A percentile compares a stretch with the other conserved stretches of the same genome.
These are phyloP conservation scores for Decorospora gaudefroyi DNA, from an alignment of 2,329 filamentous ascomycete species.

Conservation along the genomic window DNA sequence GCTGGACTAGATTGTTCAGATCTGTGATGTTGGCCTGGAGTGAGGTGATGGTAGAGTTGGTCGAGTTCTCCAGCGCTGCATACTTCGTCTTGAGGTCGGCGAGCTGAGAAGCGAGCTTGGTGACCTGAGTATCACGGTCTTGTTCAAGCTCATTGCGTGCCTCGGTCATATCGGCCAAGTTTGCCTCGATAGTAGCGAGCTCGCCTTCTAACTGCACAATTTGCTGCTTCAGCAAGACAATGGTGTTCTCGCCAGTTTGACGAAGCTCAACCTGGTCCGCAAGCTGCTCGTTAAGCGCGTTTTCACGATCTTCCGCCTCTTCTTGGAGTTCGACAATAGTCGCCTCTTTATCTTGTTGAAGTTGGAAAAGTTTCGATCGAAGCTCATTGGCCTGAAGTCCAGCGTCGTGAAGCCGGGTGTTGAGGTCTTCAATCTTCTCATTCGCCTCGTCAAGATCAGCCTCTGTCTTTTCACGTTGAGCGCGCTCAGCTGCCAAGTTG, in stretches of 20 bases:
- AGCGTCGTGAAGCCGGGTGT: constrained; percentile 47
- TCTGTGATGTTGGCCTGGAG: constrained; percentile 48
- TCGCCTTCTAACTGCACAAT: constrained; percentile 44
- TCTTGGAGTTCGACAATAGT: constrained; percentile 48
- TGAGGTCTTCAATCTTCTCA: constrained; percentile 49
- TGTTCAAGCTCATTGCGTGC: constrained; percentile 41
- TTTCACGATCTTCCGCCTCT: constrained; percentile 47
- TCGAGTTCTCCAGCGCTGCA: constrained; percentile 37
- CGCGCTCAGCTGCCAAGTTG: constrained; percentile 49
- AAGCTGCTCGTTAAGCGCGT: constrained; percentile 47
- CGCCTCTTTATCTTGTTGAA: constrained; percentile 50
- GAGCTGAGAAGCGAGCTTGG: constrained; percentile 44
- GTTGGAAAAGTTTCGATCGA: constrained; percentile 54
- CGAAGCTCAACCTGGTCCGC: constrained; percentile 47
- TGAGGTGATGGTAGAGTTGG: constrained; percentile 38
- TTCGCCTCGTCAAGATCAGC: constrained; percentile 51
- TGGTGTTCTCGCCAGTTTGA: constrained; percentile 45
- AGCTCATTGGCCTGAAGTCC: constrained; percentile 55
- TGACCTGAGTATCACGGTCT: constrained; percentile 42
- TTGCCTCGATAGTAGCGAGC: constrained; percentile 34
- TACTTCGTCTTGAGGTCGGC: constrained; percentile 39
- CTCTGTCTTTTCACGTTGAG: constrained; percentile 52
- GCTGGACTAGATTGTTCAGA: constrained; percentile 48
- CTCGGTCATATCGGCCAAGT: constrained; percentile 30
- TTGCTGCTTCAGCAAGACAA: constrained; percentile 39